Percentiles rank a stretch among this genome's conserved stretches.
Evolutionary conservation across 179 eudicot species (phyloP).

Genomic region (Heliamphora pulchella): DNA sequence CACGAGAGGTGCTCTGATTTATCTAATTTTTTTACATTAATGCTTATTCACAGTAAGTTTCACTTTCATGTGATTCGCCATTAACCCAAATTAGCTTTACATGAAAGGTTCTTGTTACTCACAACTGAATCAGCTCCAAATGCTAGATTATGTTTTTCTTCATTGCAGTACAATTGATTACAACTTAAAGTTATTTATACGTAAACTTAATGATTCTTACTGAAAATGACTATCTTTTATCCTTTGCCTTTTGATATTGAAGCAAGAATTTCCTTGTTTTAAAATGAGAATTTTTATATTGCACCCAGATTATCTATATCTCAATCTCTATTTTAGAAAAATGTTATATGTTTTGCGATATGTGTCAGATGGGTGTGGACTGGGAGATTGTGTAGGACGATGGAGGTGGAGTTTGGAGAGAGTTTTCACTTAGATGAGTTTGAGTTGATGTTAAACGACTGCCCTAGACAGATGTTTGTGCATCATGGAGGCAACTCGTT

Average conservation of each 20-base stretch:
- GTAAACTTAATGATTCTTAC: no score
- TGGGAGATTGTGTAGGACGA: no score
- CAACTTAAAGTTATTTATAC: not conserved
- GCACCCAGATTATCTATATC: not conserved
- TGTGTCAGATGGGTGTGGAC: no score
- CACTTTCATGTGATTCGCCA: not conserved
- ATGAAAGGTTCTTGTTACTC: not conserved
- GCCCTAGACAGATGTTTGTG: no score
- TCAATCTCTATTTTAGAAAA: not conserved
- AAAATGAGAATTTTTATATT: not conserved
- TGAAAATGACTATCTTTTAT: no score
- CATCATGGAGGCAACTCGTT: no score
- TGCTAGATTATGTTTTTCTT: not conserved
- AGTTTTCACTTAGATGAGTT: no score
- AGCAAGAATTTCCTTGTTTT: not conserved
- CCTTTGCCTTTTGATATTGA: not conserved
- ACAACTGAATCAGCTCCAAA: not conserved
- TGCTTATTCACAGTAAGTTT: not conserved
- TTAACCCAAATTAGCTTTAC: not conserved
- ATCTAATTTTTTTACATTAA: not conserved
- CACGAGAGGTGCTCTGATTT: conserved; percentile 66
- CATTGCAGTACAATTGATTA: not conserved
- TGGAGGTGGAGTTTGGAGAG: no score
- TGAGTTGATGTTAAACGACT: no score
- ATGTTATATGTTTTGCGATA: not conserved